Base-by-base conservation (phyloP, 306 rosid genomes). In the Trifolium pratense region DNA sequence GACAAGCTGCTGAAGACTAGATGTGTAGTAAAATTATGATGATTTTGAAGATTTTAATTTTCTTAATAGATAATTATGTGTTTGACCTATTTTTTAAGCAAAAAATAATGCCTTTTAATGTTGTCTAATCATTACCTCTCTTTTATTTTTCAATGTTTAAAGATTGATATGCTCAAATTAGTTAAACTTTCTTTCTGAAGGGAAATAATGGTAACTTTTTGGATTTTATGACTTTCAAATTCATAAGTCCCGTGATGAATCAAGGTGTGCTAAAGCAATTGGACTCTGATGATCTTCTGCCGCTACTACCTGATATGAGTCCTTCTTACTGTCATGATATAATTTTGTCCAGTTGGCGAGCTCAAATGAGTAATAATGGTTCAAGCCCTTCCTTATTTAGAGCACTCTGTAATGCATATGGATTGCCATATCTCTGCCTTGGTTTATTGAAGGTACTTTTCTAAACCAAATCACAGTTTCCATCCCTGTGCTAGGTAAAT, bases 331-430 rank as follows among this genome's bases (percentile, higher is more conserved):
- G 96, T 82, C 91, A 89, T 68, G 83, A 78, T 55, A 80, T 79
- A 79, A 80, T 91, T 73, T 76, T 68, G 60, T 75, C 79, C 78
- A 84, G 88, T 78, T 93, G 98, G 98, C 76, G 68, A 81, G 84
- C 73, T 74, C 96, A 91, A 78, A 63, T 77, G 76, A 79, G 69
- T 32, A 75, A 75, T 66, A 75, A 78, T 64, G 53, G 49, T 70
- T 82, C 89, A 53, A 85, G 57, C 17, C 91, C 96, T 48, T 89
- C 97, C 58, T 82, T 93, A 37, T 75, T 93, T 75, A 82, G 87
- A 87, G 97, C 96, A 68, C 80, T 91, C 29, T 91, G 91, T 82
- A 60, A 61, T 82, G 98, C 96, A 68, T 93, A 91, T 86, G 97
- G 98, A 66, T 91, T 96, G 98, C 96, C 94, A 46, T 93, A 93